phyloP scores from a whole-genome alignment of 2,329 filamentous ascomycete genomes.

The Teratosphaeria pseudoeucalypti region DNA sequence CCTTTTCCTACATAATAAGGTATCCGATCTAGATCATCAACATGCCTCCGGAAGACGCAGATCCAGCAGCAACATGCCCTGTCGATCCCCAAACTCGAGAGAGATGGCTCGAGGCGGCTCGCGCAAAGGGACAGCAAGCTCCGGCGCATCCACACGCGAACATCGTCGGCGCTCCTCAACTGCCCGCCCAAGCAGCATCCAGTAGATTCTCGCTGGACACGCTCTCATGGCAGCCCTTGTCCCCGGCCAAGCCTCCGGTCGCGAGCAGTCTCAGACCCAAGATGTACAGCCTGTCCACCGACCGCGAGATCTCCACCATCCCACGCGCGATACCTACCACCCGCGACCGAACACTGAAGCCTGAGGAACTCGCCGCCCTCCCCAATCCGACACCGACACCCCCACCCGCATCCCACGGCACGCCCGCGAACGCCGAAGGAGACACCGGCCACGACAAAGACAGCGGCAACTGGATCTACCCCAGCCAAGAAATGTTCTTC shows the following conservation, averaged over 20 bases:
- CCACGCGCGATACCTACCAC: conserved; percentile 36
- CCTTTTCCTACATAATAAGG: background rate
- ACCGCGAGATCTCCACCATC: conserved; percentile 71
- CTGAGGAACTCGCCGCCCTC: conserved; percentile 27
- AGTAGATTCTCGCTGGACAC: conserved; percentile 20
- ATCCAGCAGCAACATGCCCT: conserved; percentile 53
- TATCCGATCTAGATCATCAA: background rate
- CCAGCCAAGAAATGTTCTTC: conserved; percentile 95
- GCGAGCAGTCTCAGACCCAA: background rate
- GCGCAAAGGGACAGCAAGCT: conserved; percentile 25
- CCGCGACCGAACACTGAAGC: conserved; percentile 21
- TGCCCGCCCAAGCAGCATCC: conserved; percentile 7
- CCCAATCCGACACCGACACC: conserved; percentile 8
- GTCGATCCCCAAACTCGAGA: conserved; percentile 85
- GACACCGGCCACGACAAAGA: conserved; percentile 61
- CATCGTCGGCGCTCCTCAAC: conserved; percentile 9
- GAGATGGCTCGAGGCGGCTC: conserved; percentile 69
- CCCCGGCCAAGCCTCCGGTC: background rate
- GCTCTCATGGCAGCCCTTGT: conserved; percentile 12
- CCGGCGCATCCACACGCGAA: conserved; percentile 18
- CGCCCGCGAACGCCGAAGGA: conserved; percentile 60
- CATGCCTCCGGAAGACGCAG: conserved; percentile 23
- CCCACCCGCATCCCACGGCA: conserved; percentile 2
- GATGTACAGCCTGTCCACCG: conserved; percentile 43
- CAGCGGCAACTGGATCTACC: conserved; percentile 92